Evolutionary conservation across 441 rosid genomes (phyloP).

Genomic region (Cnidoscolus chayamansa): DNA sequence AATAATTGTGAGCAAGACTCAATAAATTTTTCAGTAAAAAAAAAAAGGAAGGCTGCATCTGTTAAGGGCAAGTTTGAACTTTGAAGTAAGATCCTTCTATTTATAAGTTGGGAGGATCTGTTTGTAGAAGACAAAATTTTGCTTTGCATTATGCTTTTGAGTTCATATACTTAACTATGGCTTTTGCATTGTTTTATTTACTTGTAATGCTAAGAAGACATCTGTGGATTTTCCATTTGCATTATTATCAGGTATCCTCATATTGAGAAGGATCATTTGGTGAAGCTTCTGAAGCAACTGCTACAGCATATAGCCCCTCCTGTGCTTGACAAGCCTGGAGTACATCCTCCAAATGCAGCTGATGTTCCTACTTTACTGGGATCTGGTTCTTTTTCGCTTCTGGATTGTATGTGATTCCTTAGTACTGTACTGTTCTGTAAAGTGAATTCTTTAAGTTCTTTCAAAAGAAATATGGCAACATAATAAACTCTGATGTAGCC

Average conservation of each 20-base stretch:
- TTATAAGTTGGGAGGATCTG: constrained; percentile 17
- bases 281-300: constrained; percentile 90
- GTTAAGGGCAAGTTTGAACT: constrained; percentile 11
- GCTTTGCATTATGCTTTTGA: neutral
- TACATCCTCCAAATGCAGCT: constrained; percentile 58
- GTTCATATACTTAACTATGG: neutral
- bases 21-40: neutral
- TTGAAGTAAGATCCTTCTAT: constrained; percentile 7
- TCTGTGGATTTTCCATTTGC: constrained; percentile 30
- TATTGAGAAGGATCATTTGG: constrained; percentile 83
- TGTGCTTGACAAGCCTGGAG: constrained; percentile 39
- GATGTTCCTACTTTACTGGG: constrained; percentile 92
- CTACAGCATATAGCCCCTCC: constrained; percentile 53
- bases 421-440: constrained; percentile 14
- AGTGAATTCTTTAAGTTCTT: neutral
- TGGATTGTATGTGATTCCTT: constrained; percentile 56
- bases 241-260: constrained; percentile 74
- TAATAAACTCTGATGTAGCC: constrained; percentile 8
- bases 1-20: constrained; percentile 1
- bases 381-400: constrained; percentile 79
- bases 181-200: neutral
- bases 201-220: neutral
- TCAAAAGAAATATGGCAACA: constrained; percentile 20
- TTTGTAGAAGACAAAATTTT: constrained; percentile 14
- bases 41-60: constrained; percentile 1